These are phyloP conservation scores for Daldinia decipiens DNA, from an alignment of 495 filamentous ascomycete genomes.

Conservation along the genomic window DNA sequence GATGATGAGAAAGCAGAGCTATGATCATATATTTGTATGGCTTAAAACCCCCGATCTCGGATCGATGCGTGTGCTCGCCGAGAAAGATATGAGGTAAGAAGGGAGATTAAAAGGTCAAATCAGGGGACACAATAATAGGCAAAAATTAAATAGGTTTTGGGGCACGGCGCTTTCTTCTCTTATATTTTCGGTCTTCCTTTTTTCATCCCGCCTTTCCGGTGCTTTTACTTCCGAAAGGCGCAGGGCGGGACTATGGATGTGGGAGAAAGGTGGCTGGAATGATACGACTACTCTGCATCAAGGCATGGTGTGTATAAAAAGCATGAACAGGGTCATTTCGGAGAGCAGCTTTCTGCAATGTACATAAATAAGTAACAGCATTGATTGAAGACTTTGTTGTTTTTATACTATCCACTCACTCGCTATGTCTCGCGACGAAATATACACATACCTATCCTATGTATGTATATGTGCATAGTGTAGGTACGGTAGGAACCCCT, in stretches of 20 bases:
- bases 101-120: neutral
- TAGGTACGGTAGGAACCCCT: neutral
- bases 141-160: constrained; percentile 14
- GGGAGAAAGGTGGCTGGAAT: constrained; percentile 13
- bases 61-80: neutral
- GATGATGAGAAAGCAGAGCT: constrained; percentile 34
- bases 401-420: neutral
- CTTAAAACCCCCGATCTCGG: neutral
- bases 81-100: neutral
- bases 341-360: constrained; percentile 11
- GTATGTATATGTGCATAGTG: neutral
- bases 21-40: constrained; percentile 18
- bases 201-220: neutral
- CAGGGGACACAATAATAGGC: constrained; percentile 10
- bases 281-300: constrained; percentile 25
- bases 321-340: constrained; percentile 24
- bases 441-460: no score
- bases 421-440: neutral
- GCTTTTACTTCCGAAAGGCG: constrained; percentile 19
- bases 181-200: constrained; percentile 1
- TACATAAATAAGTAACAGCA: constrained; percentile 31
- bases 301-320: constrained; percentile 40
- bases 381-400: constrained; percentile 32
- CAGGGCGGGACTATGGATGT: constrained; percentile 14
- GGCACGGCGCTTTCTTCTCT: neutral